These are phyloP conservation scores for Dioszegia aurantiaca DNA, from an alignment of 768 basidiomycete species.

Conservation along the genomic window DNA sequence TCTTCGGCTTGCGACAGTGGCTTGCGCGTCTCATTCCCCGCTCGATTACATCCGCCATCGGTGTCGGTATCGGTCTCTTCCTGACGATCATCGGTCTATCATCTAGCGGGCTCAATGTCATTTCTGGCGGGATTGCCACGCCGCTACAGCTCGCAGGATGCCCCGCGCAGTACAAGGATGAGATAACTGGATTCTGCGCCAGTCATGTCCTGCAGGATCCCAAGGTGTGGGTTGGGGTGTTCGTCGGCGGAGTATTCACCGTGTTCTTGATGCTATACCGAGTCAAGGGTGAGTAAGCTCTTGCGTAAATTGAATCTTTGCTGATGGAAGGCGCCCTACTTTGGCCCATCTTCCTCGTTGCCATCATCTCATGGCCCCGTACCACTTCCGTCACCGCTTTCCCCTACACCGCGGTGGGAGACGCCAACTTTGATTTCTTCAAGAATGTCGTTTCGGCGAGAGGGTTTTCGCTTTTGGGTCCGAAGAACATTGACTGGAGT, in stretches of 20 bases:
- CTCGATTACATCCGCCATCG: slow-evolving; percentile 77
- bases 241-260: slow-evolving; percentile 76
- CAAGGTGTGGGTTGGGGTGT: slow-evolving; percentile 84
- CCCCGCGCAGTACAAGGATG: slow-evolving; percentile 55
- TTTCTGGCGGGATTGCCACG: slow-evolving; percentile 69
- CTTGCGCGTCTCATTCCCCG: slow-evolving; percentile 83
- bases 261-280: slow-evolving; percentile 79
- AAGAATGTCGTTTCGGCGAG: slow-evolving; percentile 67
- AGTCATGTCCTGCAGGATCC: slow-evolving; percentile 67
- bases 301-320: neutral
- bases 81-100: slow-evolving; percentile 81
- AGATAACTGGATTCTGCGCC: slow-evolving; percentile 55
- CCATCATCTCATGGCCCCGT: slow-evolving; percentile 85
- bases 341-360: slow-evolving; percentile 70
- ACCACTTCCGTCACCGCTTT: slow-evolving; percentile 75
- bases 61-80: slow-evolving; percentile 81
- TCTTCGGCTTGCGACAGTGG: slow-evolving; percentile 85
- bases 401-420: slow-evolving; percentile 67
- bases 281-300: slow-evolving; percentile 63
- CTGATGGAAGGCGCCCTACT: slow-evolving; percentile 61
- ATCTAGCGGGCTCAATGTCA: slow-evolving; percentile 66
- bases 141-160: slow-evolving; percentile 77
- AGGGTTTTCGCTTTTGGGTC: slow-evolving; percentile 40
- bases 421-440: slow-evolving; percentile 77
- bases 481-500: slow-evolving; percentile 39